Evolutionary conservation across 2,329 filamentous ascomycete genomes (phyloP).

Genomic region (Diatrype stigma): DNA sequence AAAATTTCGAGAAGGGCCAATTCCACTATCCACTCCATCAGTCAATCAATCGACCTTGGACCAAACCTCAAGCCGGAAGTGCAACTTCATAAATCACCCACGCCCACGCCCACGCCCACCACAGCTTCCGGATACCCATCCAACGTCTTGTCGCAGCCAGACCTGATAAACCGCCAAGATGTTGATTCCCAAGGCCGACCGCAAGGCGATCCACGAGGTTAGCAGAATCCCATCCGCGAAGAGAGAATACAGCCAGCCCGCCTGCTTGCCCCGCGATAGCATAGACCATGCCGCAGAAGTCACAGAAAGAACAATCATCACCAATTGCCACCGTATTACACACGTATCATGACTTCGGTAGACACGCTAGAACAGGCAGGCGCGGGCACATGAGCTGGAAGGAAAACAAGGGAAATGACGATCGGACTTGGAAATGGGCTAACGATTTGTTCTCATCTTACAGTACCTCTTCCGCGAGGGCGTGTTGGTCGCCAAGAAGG

Average conservation of each 20-base stretch:
- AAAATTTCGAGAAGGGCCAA: constrained; percentile 1
- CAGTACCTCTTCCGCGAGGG: constrained; percentile 94
- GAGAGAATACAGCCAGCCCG: too few species aligned
- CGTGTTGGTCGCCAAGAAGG: constrained; percentile 97
- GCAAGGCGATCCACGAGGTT: constrained; percentile 98
- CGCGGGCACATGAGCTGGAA: too few species aligned
- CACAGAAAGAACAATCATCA: neutral
- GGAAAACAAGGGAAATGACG: neutral
- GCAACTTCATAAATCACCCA: constrained; percentile 17
- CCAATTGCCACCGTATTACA: neutral
- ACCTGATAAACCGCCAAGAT: constrained; percentile 57
- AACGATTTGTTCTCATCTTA: constrained; percentile 25
- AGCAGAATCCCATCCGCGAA: constrained; percentile 12
- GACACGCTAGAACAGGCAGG: too few species aligned
- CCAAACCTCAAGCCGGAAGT: constrained; percentile 16
- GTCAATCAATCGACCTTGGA: neutral
- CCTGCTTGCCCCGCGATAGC: neutral
- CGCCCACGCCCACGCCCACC: constrained; percentile 22
- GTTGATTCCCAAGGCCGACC: constrained; percentile 99
- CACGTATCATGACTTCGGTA: too few species aligned
- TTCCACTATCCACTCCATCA: neutral
- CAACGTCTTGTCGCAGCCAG: constrained; percentile 45
- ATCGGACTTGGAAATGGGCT: constrained; percentile 11
- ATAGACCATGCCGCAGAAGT: too few species aligned
- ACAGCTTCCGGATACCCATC: constrained; percentile 31